A percentile compares a stretch with the other conserved stretches of the same genome.
Conservation (phyloP, 169 alveolate genomes). For the Cyclospora cayetanensis region DNA sequence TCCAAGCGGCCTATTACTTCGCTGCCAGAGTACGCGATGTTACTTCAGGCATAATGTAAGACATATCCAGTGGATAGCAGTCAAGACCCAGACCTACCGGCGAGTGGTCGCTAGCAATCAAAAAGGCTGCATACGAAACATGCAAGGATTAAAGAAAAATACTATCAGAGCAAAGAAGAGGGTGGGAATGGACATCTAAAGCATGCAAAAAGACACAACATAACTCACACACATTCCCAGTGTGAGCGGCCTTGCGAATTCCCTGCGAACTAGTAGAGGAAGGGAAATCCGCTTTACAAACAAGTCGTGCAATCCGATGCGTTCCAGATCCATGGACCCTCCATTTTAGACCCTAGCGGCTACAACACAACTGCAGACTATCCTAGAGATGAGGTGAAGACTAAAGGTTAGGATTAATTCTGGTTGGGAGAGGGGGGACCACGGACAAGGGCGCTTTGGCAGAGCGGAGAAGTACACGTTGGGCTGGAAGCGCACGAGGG, state of each 20-base stretch:
- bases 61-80: not conserved
- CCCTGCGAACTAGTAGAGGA: too few species aligned
- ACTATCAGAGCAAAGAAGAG: not conserved
- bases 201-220: not conserved
- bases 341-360: not conserved
- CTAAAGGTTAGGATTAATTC: not conserved
- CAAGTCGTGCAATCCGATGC: not conserved
- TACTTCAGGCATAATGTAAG: slow-evolving; percentile 10
- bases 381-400: not conserved
- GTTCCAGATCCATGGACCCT: not conserved
- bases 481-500: not conserved
- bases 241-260: too few species aligned
- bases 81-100: slow-evolving; percentile 32
- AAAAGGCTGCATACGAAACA: not conserved
- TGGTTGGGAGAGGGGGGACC: not conserved
- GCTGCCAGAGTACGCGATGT: not conserved
- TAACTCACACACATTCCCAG: too few species aligned
- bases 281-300: too few species aligned
- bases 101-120: slow-evolving; percentile 50
- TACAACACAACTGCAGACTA: not conserved
- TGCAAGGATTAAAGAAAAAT: not conserved
- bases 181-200: not conserved
- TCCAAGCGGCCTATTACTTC: not conserved
- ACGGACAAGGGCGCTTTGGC: slow-evolving; percentile 31
- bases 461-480: slow-evolving; percentile 13